Evolutionary conservation across 192 early-diverging fungal species (phyloP), one percentile per base, ranked within the genome.

Genomic region (Umbelopsis sp.): DNA sequence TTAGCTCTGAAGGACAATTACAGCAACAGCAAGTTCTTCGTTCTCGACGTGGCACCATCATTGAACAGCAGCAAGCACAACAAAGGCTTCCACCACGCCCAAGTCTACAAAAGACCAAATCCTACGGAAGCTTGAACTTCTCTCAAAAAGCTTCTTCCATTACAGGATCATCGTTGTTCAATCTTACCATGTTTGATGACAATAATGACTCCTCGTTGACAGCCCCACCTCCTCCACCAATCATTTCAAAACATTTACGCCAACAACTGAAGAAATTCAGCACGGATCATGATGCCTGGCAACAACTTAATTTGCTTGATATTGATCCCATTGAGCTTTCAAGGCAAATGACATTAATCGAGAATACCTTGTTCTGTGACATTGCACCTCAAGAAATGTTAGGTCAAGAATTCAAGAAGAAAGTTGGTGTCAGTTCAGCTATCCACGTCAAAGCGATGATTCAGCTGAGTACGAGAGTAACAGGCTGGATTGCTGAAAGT

Each of bases 401-500:
- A 16, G 70, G 51, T 1, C 73, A 72, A 32, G 70, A 76, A 22
- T 76, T 70, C 31, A 69, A 75, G 26, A 75, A 75, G 53, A 50
- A 71, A 45, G 12, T 65, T 1, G 62, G 65, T n/a, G 73, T 72
- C 31, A 71, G 47, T 44, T 79, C 80, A 36, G 65, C 78, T 0
- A 80, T 84, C 73, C 84, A 87, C 69, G 73, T 77, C 66, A 69
- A 70, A 45, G 70, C 75, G 2, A 72, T 78, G 74, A 68, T 75
- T 32, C 65, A 79, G 51, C 68, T 69, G 14, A 76, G 76, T 51
- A 81, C 76, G 5, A 47, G 68, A 21, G 65, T 79, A 26, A 91
- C 92, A 6, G 87, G 87, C 25, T 97, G 95, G 95, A 89, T 94
- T 0, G 88, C 87, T 12, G 80, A 86, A 14, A 84, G 85, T 10